Evolutionary conservation across 2,329 filamentous ascomycete genomes (phyloP).

Genomic region (Trichoderma atrobrunneum): DNA sequence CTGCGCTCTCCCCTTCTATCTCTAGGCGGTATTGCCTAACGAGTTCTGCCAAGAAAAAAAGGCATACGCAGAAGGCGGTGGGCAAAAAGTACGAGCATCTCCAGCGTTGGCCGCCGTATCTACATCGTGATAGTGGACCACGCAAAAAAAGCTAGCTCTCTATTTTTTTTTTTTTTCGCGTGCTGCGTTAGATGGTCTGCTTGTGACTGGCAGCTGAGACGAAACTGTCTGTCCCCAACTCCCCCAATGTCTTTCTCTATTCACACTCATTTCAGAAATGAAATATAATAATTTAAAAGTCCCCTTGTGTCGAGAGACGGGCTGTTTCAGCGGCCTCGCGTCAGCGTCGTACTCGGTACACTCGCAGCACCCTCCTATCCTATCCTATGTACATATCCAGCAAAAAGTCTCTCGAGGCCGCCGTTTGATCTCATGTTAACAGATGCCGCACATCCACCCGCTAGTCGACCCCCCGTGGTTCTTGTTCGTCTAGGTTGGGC

Average conservation of each 20-base stretch:
- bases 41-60: not conserved
- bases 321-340: not conserved
- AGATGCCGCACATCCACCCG: not conserved
- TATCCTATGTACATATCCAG: no score
- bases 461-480: not conserved
- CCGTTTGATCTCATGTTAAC: not conserved
- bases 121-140: not conserved
- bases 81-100: not conserved
- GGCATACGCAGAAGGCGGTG: not conserved
- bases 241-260: not conserved
- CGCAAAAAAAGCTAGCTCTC: not conserved
- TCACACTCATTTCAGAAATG: not conserved
- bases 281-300: not conserved
- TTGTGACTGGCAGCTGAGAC: conserved; percentile 2
- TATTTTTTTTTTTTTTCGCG: not conserved
- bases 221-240: not conserved
- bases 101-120: not conserved
- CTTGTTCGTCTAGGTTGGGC: not conserved
- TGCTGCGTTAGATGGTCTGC: not conserved
- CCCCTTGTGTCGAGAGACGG: not conserved
- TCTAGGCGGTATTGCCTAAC: not conserved
- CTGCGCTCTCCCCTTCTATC: not conserved
- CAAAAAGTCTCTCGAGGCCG: not conserved
- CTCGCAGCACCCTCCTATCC: not conserved
- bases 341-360: not conserved